Conservation (phyloP, 345 rosid genomes). For the Moricandia arvensis region DNA sequence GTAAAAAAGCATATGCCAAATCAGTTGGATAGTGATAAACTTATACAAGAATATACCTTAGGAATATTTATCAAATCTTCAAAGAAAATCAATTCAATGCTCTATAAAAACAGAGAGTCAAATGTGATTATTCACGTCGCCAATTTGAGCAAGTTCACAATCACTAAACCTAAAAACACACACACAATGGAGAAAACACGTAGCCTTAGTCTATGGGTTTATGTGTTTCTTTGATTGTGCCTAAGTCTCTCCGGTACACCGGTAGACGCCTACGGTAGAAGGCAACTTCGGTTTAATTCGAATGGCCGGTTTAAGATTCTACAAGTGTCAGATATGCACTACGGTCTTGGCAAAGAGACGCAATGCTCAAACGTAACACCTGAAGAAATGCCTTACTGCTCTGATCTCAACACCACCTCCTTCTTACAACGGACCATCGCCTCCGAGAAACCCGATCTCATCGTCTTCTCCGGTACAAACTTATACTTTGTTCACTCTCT, state of each 20-base stretch:
- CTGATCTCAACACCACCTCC: slow-evolving; percentile 86
- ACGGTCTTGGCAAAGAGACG: slow-evolving; percentile 60
- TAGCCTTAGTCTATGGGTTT: not conserved
- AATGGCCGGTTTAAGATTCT: slow-evolving; percentile 78
- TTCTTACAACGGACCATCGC: slow-evolving; percentile 66
- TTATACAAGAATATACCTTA: slow-evolving; percentile 16
- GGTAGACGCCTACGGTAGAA: slow-evolving; percentile 24
- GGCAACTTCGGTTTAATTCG: slow-evolving; percentile 48
- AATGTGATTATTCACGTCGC: not conserved
- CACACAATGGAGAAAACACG: slow-evolving; percentile 20
- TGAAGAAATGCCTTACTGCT: slow-evolving; percentile 50
- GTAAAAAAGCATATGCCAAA: slow-evolving; percentile 29
- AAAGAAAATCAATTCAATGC: not conserved
- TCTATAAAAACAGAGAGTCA: slow-evolving; percentile 12
- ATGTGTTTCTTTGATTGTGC: slow-evolving; percentile 19
- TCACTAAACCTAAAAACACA: too few species aligned
- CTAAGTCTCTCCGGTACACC: slow-evolving; percentile 17
- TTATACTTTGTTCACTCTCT: not conserved
- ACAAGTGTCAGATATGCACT: slow-evolving; percentile 96
- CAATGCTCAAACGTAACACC: slow-evolving; percentile 56
- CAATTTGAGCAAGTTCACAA: too few species aligned
- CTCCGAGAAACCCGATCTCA: slow-evolving; percentile 78
- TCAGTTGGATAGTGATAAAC: not conserved
- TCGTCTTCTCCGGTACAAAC: slow-evolving; percentile 77
- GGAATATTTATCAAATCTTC: slow-evolving; percentile 24